These are phyloP conservation scores for Thuidium tamariscinum DNA, from an alignment of 225 moss, liverwort and hornwort genomes.

Conservation along the genomic window DNA sequence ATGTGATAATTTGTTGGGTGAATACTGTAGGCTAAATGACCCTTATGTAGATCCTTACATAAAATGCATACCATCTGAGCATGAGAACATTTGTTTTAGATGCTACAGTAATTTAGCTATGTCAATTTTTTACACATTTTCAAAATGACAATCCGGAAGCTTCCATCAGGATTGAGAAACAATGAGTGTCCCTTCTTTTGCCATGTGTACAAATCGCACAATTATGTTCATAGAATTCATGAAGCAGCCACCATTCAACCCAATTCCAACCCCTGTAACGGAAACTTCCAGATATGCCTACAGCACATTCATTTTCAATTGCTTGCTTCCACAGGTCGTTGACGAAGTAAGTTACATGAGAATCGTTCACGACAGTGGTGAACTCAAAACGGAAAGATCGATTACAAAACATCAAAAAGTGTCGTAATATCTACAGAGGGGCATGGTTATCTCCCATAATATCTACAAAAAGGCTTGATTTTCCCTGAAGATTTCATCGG, in stretches of 20 bases:
- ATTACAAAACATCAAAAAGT: not conserved
- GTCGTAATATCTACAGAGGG: not conserved
- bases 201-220: not conserved
- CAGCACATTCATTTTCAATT: not conserved
- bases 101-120: no score
- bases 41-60: not conserved
- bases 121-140: no score
- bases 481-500: not conserved
- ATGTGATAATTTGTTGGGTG: not conserved
- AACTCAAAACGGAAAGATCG: no score
- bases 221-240: not conserved
- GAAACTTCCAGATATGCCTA: not conserved
- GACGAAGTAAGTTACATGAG: not conserved
- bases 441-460: not conserved
- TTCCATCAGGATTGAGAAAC: no score
- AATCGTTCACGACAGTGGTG: not conserved
- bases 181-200: no score
- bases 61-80: not conserved
- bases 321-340: not conserved
- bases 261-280: not conserved
- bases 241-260: not conserved
- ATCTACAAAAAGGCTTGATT: not conserved
- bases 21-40: no score
- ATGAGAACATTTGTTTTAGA: not conserved
- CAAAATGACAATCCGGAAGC: no score